These are phyloP conservation scores for Lactifluus volemus DNA, from an alignment of 768 basidiomycete genomes.

Conservation along the genomic window DNA sequence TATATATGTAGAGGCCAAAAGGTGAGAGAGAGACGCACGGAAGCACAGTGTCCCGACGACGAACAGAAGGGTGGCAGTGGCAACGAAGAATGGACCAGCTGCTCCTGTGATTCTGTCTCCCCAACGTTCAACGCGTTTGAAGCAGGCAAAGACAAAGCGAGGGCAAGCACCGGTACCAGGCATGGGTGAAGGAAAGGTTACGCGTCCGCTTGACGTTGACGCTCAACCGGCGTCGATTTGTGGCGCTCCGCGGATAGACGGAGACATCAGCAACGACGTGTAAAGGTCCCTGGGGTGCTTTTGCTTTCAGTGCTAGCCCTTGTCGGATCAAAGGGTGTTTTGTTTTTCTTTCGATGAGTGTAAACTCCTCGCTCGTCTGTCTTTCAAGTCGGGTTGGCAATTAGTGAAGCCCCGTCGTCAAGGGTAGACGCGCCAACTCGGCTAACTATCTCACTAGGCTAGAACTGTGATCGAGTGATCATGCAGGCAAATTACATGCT, in stretches of 20 bases:
- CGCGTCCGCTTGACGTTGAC: too few species aligned
- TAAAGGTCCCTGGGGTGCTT: not conserved
- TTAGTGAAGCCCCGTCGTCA: not conserved
- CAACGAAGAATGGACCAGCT: conserved; percentile 86
- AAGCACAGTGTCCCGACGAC: conserved; percentile 63
- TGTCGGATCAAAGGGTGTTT: not conserved
- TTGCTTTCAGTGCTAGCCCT: not conserved
- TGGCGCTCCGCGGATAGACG: not conserved
- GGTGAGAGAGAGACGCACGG: conserved; percentile 44
- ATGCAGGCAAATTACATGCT: conserved; percentile 55
- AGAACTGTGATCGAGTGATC: not conserved
- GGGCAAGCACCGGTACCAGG: conserved; percentile 3
- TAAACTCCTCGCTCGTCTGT: not conserved
- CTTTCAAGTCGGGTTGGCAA: not conserved
- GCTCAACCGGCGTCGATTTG: not conserved
- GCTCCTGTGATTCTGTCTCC: conserved; percentile 82
- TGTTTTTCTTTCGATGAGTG: not conserved
- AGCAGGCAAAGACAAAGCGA: conserved; percentile 44
- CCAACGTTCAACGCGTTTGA: conserved; percentile 56
- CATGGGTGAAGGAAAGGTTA: conserved; percentile 1
- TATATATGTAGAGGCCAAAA: not conserved
- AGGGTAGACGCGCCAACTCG: not conserved
- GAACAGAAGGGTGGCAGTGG: conserved; percentile 68
- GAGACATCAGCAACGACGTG: not conserved
- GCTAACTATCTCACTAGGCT: not conserved